Evolutionary conservation across 306 rosid genomes (phyloP), one percentile per base, ranked within the genome.

Genomic region (Corylus americana): DNA sequence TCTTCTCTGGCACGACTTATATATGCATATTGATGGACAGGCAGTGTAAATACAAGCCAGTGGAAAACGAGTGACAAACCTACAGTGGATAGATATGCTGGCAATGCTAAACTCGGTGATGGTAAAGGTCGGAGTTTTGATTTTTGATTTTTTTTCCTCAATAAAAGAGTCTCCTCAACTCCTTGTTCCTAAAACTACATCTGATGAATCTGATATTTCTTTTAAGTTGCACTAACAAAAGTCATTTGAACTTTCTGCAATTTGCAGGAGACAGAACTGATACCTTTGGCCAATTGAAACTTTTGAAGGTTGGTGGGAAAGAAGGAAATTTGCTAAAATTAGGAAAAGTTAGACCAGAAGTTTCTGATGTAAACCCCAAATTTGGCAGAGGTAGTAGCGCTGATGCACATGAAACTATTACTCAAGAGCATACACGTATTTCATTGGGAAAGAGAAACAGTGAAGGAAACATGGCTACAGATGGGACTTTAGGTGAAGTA

Each of bases 251-350:
- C 70, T 81, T 69, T 53, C 50, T 85, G 71, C 81, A 47, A 78
- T 76, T 79, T 83, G 71, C 88, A 90, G 96, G 86, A 74, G 91
- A 77, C 68, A 79, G 70, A 78, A 86, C 82, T 58, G 88, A 86
- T 63, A 42, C 82, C 54, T 82, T 87, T 74, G 86, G 88, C 64
- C 96, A 88, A 76, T 84, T 82, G 68, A 89, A 86, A 86, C 68
- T 84, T 71, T 77, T 83, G 48, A 93, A 87, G 89, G 86, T 80
- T 81, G 78, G 92, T 2, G 93, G 84, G 49, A 88, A 90, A 81
- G 98, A 94, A 83, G 87, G 92, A 68, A 89, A 87, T 80, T 76
- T 84, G 79, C 89, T 91, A 66, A 93, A 92, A 86, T 79, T 90
- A 76, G 98, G 97, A 78, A 93, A 86, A 85, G 76, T 88, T 70